Base-by-base conservation (phyloP, 2,329 filamentous ascomycete species). In the Ceratocystis harringtonii region DNA sequence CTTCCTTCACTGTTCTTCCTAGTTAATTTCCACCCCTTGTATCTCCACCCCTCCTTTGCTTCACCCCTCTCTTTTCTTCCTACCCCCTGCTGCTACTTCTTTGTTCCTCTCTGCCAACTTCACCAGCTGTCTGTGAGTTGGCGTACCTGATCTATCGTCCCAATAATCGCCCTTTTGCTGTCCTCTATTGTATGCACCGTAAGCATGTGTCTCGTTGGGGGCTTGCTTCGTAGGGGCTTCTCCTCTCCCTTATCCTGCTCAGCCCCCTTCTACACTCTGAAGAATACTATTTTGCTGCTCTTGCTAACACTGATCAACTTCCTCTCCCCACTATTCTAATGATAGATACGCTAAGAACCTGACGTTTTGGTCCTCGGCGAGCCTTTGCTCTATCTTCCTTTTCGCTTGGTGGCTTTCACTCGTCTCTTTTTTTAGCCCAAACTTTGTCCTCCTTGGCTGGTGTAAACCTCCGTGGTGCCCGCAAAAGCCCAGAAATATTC, bases 81-180 rank as follows among this genome's bases (percentile, higher is more conserved):
- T 22, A 5, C 50, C 55, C 19, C 45, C 43, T 36, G 60, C 52
- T 15, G 52, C 25, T 30, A 25, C 25, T 32, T 50, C 57, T 50
- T 65, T 65, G 63, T 65, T 65, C 63, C 63, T 65, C 55, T 65
- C 55, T 48, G 52, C 50, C 57, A 60, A 41, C 41, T 55, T 43
- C 63, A 25, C 25, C 48, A 19, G 19, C 25, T 25, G 48, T 52
- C 48, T 52, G 48, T 52, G 48, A 52, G 48, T 52, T 52, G 48
- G 48, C 48, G 48, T 28, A 8, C 63, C n/a, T 48, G 22, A 52
- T 60, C 36, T 43, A 57, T 48, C 50, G 36, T 41, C n/a, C 36
- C 36, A 36, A 25, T 55, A 15, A n/a, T 4, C 25, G 48, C 48
- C 12, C 19, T 25, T 52, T 52, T 52, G 48, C 3, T 25, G 48